Percentiles rank a stretch among this genome's conserved stretches.
phyloP scores from a whole-genome alignment of 2,329 filamentous ascomycete species.

The Paecilomyces niveus region DNA sequence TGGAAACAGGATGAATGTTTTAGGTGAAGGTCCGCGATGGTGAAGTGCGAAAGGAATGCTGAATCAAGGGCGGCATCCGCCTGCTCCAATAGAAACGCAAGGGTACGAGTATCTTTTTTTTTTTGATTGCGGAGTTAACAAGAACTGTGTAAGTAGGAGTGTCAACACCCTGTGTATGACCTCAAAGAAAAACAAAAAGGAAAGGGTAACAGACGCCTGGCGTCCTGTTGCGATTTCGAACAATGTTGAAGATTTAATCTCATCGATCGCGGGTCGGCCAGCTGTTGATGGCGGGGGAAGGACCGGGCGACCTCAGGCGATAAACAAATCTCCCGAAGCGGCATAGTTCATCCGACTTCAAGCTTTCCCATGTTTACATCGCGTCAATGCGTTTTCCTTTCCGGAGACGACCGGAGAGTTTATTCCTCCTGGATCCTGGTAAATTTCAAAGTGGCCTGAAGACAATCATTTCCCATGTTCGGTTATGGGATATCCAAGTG shows the following conservation, averaged over 20 bases:
- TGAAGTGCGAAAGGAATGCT: slow-evolving; percentile 11
- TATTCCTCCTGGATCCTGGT: not conserved
- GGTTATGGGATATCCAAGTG: not conserved
- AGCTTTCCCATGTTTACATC: slow-evolving; percentile 3
- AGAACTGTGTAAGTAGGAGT: not conserved
- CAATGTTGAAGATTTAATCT: not conserved
- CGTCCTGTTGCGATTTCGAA: not conserved
- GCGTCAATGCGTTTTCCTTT: slow-evolving; percentile 4
- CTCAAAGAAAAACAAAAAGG: not conserved
- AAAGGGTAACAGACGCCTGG: not conserved
- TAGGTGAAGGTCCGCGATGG: not conserved
- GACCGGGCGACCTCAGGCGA: slow-evolving; percentile 6
- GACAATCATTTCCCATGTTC: not conserved
- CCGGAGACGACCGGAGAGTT: not conserved
- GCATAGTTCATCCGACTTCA: slow-evolving; percentile 13
- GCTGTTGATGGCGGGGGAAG: slow-evolving; percentile 8
- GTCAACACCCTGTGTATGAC: not conserved
- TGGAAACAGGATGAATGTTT: not conserved
- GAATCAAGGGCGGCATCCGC: slow-evolving; percentile 9
- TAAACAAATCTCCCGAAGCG: slow-evolving; percentile 37
- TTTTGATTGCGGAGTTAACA: not conserved
- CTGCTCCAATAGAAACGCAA: not conserved
- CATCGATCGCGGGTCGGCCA: not conserved
- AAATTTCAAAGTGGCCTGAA: not conserved
- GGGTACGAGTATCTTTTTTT: not conserved